Percentiles rank a stretch among this genome's conserved stretches.
phyloP scores from a whole-genome alignment of 257 asterid genomes.

The Anisodus acutangulus region DNA sequence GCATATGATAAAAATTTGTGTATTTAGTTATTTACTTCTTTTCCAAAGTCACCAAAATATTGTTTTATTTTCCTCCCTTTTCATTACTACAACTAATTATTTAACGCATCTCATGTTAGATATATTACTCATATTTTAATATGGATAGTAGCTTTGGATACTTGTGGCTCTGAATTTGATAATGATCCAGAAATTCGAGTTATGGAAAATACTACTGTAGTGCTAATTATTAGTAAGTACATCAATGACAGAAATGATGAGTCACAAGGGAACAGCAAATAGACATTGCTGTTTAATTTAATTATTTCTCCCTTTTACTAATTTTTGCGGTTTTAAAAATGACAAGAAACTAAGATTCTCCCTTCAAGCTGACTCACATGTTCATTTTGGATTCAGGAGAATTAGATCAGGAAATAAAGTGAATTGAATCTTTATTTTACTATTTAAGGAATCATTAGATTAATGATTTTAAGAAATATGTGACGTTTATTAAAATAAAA shows the following conservation, averaged over 20 bases:
- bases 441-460: too few species aligned
- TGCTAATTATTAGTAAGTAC: not conserved
- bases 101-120: not conserved
- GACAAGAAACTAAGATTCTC: constrained; percentile 25
- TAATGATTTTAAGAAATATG: too few species aligned
- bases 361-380: constrained; percentile 28
- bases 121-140: not conserved
- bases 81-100: not conserved
- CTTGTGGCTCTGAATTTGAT: constrained; percentile 30
- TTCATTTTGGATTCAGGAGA: not conserved
- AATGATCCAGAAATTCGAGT: not conserved
- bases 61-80: not conserved
- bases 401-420: not conserved
- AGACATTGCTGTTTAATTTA: constrained; percentile 26
- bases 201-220: not conserved
- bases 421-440: not conserved
- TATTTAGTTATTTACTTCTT: constrained; percentile 19
- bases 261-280: constrained; percentile 19
- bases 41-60: not conserved
- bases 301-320: not conserved
- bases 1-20: constrained; percentile 1
- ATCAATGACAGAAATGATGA: not conserved
- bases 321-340: not conserved
- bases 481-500: too few species aligned
- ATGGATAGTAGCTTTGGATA: constrained; percentile 32